Evolutionary conservation across 73 alveolate genomes (phyloP).

Genomic region (Halteria grandinella): DNA sequence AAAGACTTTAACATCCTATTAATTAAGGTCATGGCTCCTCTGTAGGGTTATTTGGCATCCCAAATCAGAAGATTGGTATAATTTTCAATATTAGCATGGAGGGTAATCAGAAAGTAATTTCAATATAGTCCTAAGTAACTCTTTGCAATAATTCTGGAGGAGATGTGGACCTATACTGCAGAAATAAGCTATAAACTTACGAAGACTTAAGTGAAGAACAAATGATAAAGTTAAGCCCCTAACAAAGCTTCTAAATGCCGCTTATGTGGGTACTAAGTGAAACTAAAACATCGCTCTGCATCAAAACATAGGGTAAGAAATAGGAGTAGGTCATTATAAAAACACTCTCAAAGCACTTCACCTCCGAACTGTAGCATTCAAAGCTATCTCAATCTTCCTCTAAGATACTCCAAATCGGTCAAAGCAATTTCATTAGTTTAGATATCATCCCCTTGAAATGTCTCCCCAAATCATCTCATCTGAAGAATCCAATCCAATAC

Average conservation of each 20-base stretch:
- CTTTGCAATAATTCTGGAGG: background rate
- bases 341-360: too few relatives aligned
- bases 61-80: conserved; percentile 26
- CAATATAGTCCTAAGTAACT: conserved; percentile 8
- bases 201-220: background rate
- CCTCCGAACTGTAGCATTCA: too few relatives aligned
- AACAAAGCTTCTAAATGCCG: conserved; percentile 15
- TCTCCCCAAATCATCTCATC: conserved; percentile 27
- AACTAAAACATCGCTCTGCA: too few relatives aligned
- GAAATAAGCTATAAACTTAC: too few relatives aligned
- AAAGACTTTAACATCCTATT: too few relatives aligned
- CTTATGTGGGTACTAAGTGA: background rate
- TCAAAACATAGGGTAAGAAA: too few relatives aligned
- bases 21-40: too few relatives aligned
- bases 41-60: too few relatives aligned
- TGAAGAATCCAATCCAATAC: conserved; percentile 48
- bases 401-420: too few relatives aligned
- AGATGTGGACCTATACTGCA: background rate
- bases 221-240: background rate
- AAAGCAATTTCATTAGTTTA: background rate
- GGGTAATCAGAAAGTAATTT: conserved; percentile 3
- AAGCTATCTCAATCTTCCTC: too few relatives aligned
- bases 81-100: conserved; percentile 24
- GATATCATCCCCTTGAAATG: conserved; percentile 41
- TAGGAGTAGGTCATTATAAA: too few relatives aligned